phyloP scores from a whole-genome alignment of 257 asterid genomes.

The Solanum arcanum region DNA sequence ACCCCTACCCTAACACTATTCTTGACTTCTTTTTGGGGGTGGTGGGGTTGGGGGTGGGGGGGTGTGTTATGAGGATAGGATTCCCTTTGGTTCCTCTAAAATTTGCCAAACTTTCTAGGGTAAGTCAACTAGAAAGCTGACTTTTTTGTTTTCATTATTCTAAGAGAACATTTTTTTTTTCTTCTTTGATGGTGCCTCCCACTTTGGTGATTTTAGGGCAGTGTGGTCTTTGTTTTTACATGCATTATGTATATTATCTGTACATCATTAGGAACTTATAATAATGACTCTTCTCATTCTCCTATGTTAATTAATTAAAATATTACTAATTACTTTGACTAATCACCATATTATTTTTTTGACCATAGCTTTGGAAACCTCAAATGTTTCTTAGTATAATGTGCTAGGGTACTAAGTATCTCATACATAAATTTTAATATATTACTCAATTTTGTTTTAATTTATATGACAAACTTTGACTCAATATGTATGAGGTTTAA shows the following conservation, averaged over 20 bases:
- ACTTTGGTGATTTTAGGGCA: slow-evolving; percentile 12
- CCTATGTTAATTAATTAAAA: not conserved
- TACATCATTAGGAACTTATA: not conserved
- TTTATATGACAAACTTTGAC: not conserved
- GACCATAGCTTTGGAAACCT: slow-evolving; percentile 16
- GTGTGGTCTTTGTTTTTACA: slow-evolving; percentile 3
- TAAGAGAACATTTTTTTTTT: not conserved
- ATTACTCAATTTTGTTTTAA: not conserved
- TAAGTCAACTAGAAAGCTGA: slow-evolving; percentile 78
- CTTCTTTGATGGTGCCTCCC: slow-evolving; percentile 27
- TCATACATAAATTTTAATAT: not conserved
- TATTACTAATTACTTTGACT: slow-evolving; percentile 5
- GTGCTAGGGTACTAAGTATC: not conserved
- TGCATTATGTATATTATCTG: not conserved
- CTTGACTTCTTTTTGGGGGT: slow-evolving; percentile 21
- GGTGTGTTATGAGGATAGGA: slow-evolving; percentile 22
- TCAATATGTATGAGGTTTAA: not conserved
- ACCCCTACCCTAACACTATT: not conserved
- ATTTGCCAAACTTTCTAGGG: slow-evolving; percentile 56
- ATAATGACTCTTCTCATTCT: slow-evolving; percentile 2
- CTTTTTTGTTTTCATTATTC: slow-evolving; percentile 5
- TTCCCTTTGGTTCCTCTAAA: slow-evolving; percentile 52
- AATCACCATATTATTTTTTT: not conserved
- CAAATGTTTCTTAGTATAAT: not conserved
- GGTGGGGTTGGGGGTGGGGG: not conserved